Conservation (phyloP, 257 asterid species). For the Solanum arcanum region DNA sequence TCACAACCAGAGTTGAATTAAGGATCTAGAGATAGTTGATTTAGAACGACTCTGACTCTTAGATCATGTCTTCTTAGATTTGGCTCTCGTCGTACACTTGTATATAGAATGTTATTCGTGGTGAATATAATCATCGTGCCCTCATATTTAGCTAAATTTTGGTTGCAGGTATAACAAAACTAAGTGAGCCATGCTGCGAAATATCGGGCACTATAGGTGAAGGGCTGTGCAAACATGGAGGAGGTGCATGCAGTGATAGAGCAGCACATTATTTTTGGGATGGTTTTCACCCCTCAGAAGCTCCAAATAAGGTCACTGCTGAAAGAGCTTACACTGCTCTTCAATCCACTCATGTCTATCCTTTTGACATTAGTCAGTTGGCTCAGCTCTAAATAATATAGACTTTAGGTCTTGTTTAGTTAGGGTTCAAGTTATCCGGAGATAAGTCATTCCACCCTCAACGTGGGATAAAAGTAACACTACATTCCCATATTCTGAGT, state of each 20-base stretch:
- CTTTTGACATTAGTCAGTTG: conserved; percentile 18
- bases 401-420: background rate
- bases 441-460: background rate
- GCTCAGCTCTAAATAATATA: background rate
- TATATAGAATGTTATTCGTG: background rate
- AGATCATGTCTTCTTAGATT: background rate
- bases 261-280: conserved; percentile 21
- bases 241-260: conserved; percentile 21
- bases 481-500: background rate
- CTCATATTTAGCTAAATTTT: background rate
- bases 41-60: background rate
- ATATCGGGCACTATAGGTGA: background rate
- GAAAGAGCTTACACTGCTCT: conserved; percentile 8
- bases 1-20: background rate
- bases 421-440: background rate
- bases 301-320: background rate
- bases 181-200: conserved; percentile 21
- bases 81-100: background rate
- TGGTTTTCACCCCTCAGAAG: conserved; percentile 21
- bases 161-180: conserved; percentile 12
- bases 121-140: too few relatives aligned
- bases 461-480: background rate
- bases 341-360: conserved; percentile 21
- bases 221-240: conserved; percentile 15
- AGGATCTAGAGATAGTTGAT: background rate